Conservation (phyloP, 371 early-diverging fungal genomes). For the Batrachochytrium dendrobatidis region DNA sequence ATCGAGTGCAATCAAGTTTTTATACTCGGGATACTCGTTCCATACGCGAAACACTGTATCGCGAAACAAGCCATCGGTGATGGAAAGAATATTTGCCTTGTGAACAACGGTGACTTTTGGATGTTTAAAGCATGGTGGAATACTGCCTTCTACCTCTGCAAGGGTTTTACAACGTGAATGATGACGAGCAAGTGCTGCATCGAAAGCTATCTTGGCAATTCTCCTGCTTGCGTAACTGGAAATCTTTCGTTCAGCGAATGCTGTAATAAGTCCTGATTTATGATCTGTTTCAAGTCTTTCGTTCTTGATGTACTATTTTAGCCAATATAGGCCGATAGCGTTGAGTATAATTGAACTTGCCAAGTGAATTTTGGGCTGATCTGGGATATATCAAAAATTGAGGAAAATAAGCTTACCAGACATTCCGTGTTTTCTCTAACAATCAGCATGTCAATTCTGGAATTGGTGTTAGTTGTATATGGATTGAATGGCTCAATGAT, state of each 20-base stretch:
- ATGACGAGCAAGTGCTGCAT: conserved; percentile 78
- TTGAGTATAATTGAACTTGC: background rate
- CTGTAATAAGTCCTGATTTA: conserved; percentile 52
- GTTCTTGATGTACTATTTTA: conserved; percentile 76
- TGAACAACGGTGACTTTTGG: conserved; percentile 91
- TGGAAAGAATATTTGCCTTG: conserved; percentile 89
- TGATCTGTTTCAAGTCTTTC: conserved; percentile 65
- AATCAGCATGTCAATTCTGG: conserved; percentile 82
- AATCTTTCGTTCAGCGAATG: conserved; percentile 83
- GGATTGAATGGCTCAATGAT: conserved; percentile 62
- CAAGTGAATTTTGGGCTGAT: background rate
- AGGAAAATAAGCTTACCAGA: conserved; percentile 54
- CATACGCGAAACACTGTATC: conserved; percentile 74
- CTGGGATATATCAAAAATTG: too few species aligned
- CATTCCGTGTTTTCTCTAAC: conserved; percentile 96
- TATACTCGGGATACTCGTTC: conserved; percentile 42
- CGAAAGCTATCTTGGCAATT: conserved; percentile 78
- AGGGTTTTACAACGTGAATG: conserved; percentile 46
- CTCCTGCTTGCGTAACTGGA: conserved; percentile 79
- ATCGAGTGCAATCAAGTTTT: conserved; percentile 62
- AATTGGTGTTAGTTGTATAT: conserved; percentile 3
- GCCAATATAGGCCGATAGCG: too few species aligned
- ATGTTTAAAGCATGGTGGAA: conserved; percentile 13
- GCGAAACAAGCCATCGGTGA: conserved; percentile 92
- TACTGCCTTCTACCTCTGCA: conserved; percentile 55